Base-by-base conservation (phyloP, 2,329 filamentous ascomycete species). In the Purpureocillium takamizusanense region DNA sequence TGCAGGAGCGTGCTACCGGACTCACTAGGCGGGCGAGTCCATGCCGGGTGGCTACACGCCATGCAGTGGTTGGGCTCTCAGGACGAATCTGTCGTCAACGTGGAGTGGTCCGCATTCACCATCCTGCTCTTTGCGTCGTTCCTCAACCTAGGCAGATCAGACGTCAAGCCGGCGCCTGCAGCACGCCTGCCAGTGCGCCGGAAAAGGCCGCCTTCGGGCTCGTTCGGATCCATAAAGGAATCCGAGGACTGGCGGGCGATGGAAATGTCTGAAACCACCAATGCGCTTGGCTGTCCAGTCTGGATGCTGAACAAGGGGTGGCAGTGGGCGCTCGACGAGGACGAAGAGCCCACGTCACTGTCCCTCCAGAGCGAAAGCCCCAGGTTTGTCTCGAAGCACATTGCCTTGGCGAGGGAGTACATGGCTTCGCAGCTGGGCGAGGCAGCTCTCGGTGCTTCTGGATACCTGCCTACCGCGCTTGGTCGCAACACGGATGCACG, bases 21-120 rank as follows among this genome's bases (percentile, higher is more conserved):
- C 15, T 65, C 69, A 1, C 67, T 73, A 31, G 76, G 62, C 43
- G 81, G 66, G 62, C 83, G 67, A 18, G 61, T 87, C 9, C 62
- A 85, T 40, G 70, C 79, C 9, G 77, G 74, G 2, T 89, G 84
- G 82, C 84, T 83, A 73, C 80, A 86, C 52, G 70, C 76, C 15
- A 73, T 83, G 60, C 75, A 78, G 44, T 90, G 84, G 84, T 64
- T 86, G 31, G 62, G 64, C 23, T 52, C 60, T 10, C 69, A 70
- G 40, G 63, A 69, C 4, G 60, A 69, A 4, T 53, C 63, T 7
- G 54, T 67, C 12, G 57, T 60, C 4, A 70, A 82, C 44, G 41
- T 63, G 2, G 85, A 89, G 56, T 89, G 83, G 83, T 82, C 81
- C 4, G 75, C 79, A 2, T 55, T 83, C 34, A 67, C 78, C 3